Percentiles rank a stretch among this genome's conserved stretches.
Evolutionary conservation across 75 land plant species (phyloP).

Genomic region (Sequoia sempervirens): DNA sequence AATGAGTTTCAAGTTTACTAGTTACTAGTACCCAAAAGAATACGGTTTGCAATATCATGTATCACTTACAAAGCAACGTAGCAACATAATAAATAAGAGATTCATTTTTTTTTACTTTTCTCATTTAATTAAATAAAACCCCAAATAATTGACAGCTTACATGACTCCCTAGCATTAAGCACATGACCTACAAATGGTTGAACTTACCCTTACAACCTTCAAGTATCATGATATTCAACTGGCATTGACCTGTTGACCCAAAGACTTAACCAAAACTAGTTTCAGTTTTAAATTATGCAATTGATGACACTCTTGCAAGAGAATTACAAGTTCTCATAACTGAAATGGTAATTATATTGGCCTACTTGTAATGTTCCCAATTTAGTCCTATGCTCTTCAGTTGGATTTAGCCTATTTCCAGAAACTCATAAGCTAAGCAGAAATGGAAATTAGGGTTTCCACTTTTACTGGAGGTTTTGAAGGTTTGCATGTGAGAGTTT

Average conservation of each 20-base stretch:
- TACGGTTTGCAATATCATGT: background rate
- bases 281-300: background rate
- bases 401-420: too few species aligned
- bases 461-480: too few species aligned
- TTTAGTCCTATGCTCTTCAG: too few species aligned
- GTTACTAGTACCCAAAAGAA: background rate
- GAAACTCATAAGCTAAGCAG: too few species aligned
- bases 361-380: too few species aligned
- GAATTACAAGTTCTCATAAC: background rate
- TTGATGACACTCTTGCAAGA: background rate
- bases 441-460: too few species aligned
- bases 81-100: background rate
- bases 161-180: too few species aligned
- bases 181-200: too few species aligned
- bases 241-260: background rate
- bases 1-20: background rate
- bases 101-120: background rate
- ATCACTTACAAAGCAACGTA: background rate
- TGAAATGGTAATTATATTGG: background rate
- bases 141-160: background rate
- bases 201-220: too few species aligned
- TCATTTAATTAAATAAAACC: background rate
- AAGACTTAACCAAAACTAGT: background rate
- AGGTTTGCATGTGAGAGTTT: too few species aligned
- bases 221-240: background rate